These are phyloP conservation scores for Ogataea philodendri DNA, from an alignment of 805 yeast species.

Conservation along the genomic window DNA sequence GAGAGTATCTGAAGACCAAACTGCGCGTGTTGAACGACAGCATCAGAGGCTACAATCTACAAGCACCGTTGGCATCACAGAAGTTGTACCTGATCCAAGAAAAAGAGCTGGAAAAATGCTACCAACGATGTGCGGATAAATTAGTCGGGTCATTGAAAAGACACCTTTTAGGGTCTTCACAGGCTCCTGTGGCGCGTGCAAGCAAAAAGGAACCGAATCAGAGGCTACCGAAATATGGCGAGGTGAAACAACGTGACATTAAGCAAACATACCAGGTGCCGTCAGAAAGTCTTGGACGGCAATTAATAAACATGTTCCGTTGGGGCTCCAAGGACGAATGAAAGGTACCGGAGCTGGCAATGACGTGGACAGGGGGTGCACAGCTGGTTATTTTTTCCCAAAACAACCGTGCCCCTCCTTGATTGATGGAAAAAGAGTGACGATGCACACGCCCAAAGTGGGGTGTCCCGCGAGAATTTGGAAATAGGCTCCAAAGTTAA, in stretches of 20 bases:
- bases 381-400: constrained; percentile 5
- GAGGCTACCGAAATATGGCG: constrained; percentile 14
- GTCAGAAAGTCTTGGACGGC: constrained; percentile 31
- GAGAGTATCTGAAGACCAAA: constrained; percentile 33
- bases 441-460: constrained; percentile 2
- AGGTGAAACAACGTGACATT: constrained; percentile 22
- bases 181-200: not conserved
- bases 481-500: constrained; percentile 22
- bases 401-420: not conserved
- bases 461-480: constrained; percentile 14
- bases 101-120: constrained; percentile 43
- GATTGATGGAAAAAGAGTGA: constrained; percentile 7
- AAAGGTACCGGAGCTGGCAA: not conserved
- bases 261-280: constrained; percentile 28
- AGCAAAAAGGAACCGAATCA: too few species aligned
- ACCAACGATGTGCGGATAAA: constrained; percentile 32
- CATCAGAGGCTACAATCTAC: constrained; percentile 58
- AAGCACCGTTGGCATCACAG: constrained; percentile 61
- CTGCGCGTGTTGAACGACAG: constrained; percentile 45
- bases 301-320: constrained; percentile 28
- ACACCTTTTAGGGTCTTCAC: constrained; percentile 20
- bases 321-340: constrained; percentile 6
- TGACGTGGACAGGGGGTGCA: constrained; percentile 7
- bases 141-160: constrained; percentile 23
- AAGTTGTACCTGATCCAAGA: constrained; percentile 48